Base-by-base conservation (phyloP, 2,329 filamentous ascomycete species). In the Xylaria sp. region DNA sequence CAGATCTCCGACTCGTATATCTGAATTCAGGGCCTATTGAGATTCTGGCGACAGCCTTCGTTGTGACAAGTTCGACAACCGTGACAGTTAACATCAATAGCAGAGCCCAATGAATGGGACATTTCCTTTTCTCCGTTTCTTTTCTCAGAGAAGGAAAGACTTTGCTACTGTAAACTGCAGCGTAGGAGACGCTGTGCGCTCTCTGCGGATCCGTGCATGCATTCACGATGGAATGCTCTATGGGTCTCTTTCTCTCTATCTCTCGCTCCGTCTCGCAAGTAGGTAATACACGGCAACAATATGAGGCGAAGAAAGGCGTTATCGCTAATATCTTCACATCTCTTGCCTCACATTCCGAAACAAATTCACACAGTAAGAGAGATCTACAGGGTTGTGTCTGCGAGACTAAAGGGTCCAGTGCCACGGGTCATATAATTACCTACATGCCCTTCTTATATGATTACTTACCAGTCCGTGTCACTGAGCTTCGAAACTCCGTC, bases 191-290 rank as follows among this genome's bases (percentile, higher is more conserved):
- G 46, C 8, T 9, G 30, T 49, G 13, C 2, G 18, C 47, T 49
- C 18, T 4, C 23, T 16, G 13, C 51, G 49, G 59, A 39, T 47
- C 44, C 44, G 13, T 58, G 57, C 55, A 58, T 59, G 42, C 52
- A 52, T 53, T 50, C 42, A 46, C 52, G 54, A 58, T 23, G 54
- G 52, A 16, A 30, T 5, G 23, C 23, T 30, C 4, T 30, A 4
- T 30, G 23, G 23, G 18, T 10, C 34, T 30, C 23, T 57, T 19
- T 59, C 39, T 35, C 11, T 18, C 19, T 9, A 30, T 30, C 4
- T 30, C n/a, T n/a, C n/a, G n/a, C 8, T 16, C 4, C 1, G 35
- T 10, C 16, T 23, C 35, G n/a, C 23, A 16, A 23, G 1, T 18
- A 19, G 13, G 37, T 13, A 13, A n/a, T n/a, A 46, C 42, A 46